Evolutionary conservation across 2,329 filamentous ascomycete species (phyloP), one percentile per base, ranked within the genome.

Genomic region (Hirsutella rhossiliensis): DNA sequence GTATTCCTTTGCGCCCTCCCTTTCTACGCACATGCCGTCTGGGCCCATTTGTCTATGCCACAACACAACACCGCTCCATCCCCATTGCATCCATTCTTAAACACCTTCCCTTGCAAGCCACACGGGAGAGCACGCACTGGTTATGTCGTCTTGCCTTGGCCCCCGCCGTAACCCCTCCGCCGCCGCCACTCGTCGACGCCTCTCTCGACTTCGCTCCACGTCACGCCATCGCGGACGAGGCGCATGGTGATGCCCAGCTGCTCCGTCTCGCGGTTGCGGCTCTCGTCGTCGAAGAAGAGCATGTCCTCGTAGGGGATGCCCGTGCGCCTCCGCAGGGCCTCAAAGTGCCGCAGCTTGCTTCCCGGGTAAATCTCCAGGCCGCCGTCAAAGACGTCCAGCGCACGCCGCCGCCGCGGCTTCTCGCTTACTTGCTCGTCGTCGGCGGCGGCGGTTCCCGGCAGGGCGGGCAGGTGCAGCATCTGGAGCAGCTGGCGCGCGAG

Each of bases 211-310:
- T 92, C 88, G 1, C 70, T 71, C 65, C 78, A 82, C 2, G 75
- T 81, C 43, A 95, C 78, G 0, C 89, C 89, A 59, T 94, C 82
- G 45, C 76, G 68, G 1, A 97, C 82, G 41, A 96, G 65, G 57
- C 79, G 80, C 78, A 97, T 94, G 0, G 84, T 85, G 3, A 94
- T 84, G 0, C 89, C 89, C 41, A 96, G 56, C 23, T 59, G 67
- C 66, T 82, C 78, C 1, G 94, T 90, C 58, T 96, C 88, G 46
- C 78, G 72, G 58, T 97, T 97, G 48, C 90, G 68, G 43, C 73
- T 72, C 73, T 97, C 90, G 54, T 97, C 90, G 54, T 97, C 90
- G 52, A 97, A 97, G 62, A 97, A 97, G 30, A 97, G 61, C 82
- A 97, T 94, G 40, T 96, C 87, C 50, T 83, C 75, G 56, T 78